Evolutionary conservation across 179 eudicot species (phyloP).

Genomic region (Patellifolia procumbens): DNA sequence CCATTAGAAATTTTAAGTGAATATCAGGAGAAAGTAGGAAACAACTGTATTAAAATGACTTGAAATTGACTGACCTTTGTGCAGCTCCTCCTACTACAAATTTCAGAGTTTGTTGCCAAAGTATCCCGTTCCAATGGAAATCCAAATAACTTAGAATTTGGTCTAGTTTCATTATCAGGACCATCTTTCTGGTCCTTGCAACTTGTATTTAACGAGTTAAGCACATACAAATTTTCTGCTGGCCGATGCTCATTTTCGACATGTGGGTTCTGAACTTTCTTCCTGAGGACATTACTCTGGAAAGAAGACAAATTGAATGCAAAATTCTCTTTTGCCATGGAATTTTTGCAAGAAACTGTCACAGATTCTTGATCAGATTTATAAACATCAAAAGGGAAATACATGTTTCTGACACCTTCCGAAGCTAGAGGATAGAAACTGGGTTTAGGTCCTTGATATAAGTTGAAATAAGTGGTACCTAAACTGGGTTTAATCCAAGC

Average conservation of each 20-base stretch:
- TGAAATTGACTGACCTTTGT: slow-evolving; percentile 61
- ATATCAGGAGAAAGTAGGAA: slow-evolving; percentile 32
- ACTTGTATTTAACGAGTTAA: slow-evolving; percentile 28
- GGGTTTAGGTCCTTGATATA: slow-evolving; percentile 44
- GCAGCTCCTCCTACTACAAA: slow-evolving; percentile 73
- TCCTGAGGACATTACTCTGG: slow-evolving; percentile 25
- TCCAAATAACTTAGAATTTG: slow-evolving; percentile 64
- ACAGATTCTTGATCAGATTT: slow-evolving; percentile 38
- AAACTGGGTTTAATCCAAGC: slow-evolving; percentile 46
- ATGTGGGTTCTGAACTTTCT: slow-evolving; percentile 30
- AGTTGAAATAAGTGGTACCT: slow-evolving; percentile 44
- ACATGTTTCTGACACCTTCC: slow-evolving; percentile 66
- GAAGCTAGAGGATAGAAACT: slow-evolving; percentile 73
- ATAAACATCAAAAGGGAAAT: slow-evolving; percentile 48
- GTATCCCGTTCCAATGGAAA: slow-evolving; percentile 55
- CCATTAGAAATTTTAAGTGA: slow-evolving; percentile 15
- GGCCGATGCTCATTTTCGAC: slow-evolving; percentile 31
- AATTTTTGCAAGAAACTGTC: slow-evolving; percentile 33
- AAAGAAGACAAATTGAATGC: slow-evolving; percentile 29
- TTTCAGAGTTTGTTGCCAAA: slow-evolving; percentile 35
- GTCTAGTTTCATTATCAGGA: slow-evolving; percentile 31
- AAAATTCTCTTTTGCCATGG: slow-evolving; percentile 34
- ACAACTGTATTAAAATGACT: not conserved
- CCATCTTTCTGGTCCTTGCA: slow-evolving; percentile 32
- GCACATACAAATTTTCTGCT: slow-evolving; percentile 27